Conservation (phyloP, 257 asterid genomes). For the Cinchona pubescens region DNA sequence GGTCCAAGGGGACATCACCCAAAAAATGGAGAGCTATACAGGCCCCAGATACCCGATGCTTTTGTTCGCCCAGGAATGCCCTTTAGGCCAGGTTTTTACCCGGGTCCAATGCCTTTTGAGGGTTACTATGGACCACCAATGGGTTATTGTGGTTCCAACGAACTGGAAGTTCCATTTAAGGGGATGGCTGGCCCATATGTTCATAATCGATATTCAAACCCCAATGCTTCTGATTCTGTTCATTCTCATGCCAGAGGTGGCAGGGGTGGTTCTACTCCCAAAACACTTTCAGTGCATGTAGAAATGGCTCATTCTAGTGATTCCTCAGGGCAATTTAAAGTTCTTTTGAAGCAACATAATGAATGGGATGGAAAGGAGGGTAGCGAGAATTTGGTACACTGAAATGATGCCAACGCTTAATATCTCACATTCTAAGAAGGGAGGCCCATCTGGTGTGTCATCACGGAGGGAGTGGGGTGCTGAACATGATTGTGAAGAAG, state of each 20-base stretch:
- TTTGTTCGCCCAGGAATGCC: conserved; percentile 76
- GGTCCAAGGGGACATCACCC: conserved; percentile 88
- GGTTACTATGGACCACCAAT: conserved; percentile 86
- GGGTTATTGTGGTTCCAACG: conserved; percentile 63
- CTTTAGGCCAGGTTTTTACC: conserved; percentile 83
- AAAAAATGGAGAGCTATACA: conserved; percentile 68
- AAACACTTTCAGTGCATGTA: conserved; percentile 39
- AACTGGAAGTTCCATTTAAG: conserved; percentile 67
- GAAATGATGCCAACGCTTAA: conserved; percentile 29
- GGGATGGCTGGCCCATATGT: conserved; percentile 61
- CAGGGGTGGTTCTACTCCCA: conserved; percentile 46
- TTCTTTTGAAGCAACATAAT: conserved; percentile 43
- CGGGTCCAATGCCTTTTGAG: conserved; percentile 71
- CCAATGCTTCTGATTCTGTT: conserved; percentile 49
- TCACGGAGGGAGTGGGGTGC: conserved; percentile 77
- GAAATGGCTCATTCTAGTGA: conserved; percentile 50
- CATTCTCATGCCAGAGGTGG: conserved; percentile 51
- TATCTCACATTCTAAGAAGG: conserved; percentile 36
- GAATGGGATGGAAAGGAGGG: conserved; percentile 57
- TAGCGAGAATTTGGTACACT: conserved; percentile 45
- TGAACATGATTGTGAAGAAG: conserved; percentile 57
- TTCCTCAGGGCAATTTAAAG: conserved; percentile 42
- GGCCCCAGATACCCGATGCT: conserved; percentile 72
- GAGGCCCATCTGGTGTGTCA: conserved; percentile 31
- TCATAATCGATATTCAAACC: conserved; percentile 56